Evolutionary conservation across 2,329 filamentous ascomycete species (phyloP), one percentile per base, ranked within the genome.

Genomic region (Colletotrichum sp.): DNA sequence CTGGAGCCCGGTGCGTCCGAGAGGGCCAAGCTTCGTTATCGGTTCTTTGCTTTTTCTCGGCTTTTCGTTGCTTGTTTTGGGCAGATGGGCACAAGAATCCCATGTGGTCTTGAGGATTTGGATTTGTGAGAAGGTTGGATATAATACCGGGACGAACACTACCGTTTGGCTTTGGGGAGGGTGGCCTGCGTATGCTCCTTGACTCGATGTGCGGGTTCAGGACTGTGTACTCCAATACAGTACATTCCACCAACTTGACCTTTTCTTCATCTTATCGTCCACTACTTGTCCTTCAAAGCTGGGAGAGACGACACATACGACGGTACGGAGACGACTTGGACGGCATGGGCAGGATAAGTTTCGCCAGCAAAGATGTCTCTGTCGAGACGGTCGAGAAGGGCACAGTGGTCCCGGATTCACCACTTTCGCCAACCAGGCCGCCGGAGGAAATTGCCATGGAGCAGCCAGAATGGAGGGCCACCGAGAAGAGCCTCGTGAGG

Each of bases 401-500:
- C n/a, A 30, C 70, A 6, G n/a, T 44, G 68, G 28, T 21, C 59
- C 62, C 59, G 10, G 13, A 44, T 9, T 21, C 57, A 8, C 57
- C n/a, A 12, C 44, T 13, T 21, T n/a, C 44, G n/a, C 13, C 57
- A 10, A 69, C 13, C 16, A 28, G 13, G 32, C 65, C 65, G 26
- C 28, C 64, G 8, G 59, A 69, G 2, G 74, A 76, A 12, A 49
- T 39, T 8, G 59, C 36, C 44, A 74, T 76, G 70, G 64, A 64
- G 21, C 70, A 36, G 18, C 59, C 74, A 21, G 70, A 76, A 57
- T 76, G 70, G 74, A 32, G 28, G 16, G 74, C 70, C 28, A 44
- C 71, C 8, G 74, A 76, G 49, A 76, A 44, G 44, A 52, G 34
- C 5, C 44, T 81, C 7, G 81, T 81, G 7, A 71, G 75, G 34